Base-by-base conservation (phyloP, 208 protist genomes). In the Wallacemonas rigidus region DNA sequence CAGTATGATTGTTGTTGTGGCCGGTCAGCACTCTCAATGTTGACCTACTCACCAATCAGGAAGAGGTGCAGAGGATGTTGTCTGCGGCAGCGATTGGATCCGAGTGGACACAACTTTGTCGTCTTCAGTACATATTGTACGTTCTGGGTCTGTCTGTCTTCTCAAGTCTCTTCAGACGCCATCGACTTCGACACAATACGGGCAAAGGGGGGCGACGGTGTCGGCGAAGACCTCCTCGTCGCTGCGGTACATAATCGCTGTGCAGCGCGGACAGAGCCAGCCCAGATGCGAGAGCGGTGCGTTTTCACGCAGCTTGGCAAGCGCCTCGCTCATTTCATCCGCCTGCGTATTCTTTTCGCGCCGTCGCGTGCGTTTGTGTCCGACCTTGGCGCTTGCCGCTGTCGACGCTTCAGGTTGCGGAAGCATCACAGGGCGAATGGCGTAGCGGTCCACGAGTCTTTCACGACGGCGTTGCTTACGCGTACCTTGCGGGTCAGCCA, bases 221-320 rank as follows among this genome's bases (percentile, higher is more conserved):
- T 71, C 41, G 50, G 56, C 67, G 40, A 64, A 44, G 47, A 63
- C 63, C 1, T 89, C 90, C 15, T 17, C 26, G 9, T 67, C 17
- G 40, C 44, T 50, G 11, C 88, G 83, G 41, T 82, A 69, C 64
- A 89, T 61, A 4, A 92, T 77, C 12, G 81, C 80, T 80, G 91
- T 91, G 75, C 88, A 93, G 12, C 58, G 67, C 3, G 90, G 82
- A 58, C 88, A 93, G 53, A 93, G 73, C 88, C 90, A 93, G 38
- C 74, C 90, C 62, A 92, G 60, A 63, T 82, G 62, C 2, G 78
- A 69, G 62, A 15, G 44, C 14, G 39, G 57, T 36, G 5, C 45
- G 6, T 6, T 50, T 12, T 6, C 45, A 12, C 8, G 45, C 6
- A 50, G 12, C 45, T 6, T 50, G 26, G 26, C 26, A 26, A 26